phyloP scores from a whole-genome alignment of 306 rosid genomes.

The Benincasa hispida region DNA sequence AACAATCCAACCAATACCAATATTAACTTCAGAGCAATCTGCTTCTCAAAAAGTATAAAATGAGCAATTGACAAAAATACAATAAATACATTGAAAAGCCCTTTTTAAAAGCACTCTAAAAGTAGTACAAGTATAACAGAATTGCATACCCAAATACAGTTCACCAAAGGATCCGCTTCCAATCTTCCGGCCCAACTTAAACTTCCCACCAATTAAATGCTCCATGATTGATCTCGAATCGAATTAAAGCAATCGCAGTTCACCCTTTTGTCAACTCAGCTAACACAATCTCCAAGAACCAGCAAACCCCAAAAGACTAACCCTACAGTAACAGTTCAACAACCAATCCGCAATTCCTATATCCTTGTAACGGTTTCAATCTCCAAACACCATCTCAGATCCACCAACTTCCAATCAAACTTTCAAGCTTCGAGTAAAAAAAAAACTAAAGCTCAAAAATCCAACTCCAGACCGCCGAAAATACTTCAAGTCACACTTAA shows the following conservation, averaged over 20 bases:
- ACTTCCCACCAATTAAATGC: slow-evolving; percentile 81
- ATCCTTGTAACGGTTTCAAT: slow-evolving; percentile 3
- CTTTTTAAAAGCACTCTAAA: not conserved
- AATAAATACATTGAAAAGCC: slow-evolving; percentile 12
- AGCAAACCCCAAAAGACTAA: slow-evolving; percentile 10
- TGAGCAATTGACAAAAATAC: slow-evolving; percentile 5
- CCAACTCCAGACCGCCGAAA: not conserved
- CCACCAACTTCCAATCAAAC: slow-evolving; percentile 20
- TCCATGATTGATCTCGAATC: slow-evolving; percentile 59
- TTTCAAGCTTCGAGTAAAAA: slow-evolving; percentile 5
- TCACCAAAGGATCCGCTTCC: slow-evolving; percentile 99
- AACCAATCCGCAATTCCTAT: slow-evolving; percentile 11
- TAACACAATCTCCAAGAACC: slow-evolving; percentile 20
- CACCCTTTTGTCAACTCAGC: slow-evolving; percentile 19
- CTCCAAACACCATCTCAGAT: slow-evolving; percentile 35
- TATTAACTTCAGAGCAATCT: not conserved
- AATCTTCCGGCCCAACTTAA: slow-evolving; percentile 94
- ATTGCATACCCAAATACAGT: slow-evolving; percentile 74
- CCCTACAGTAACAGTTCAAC: slow-evolving; percentile 6
- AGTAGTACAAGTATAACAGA: not conserved
- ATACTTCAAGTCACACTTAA: slow-evolving; percentile 10
- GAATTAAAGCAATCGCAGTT: slow-evolving; percentile 12
- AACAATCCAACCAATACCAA: slow-evolving; percentile 14
- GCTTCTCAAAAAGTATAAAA: not conserved
- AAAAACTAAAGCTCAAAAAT: not conserved